These are phyloP conservation scores for Cylindrotheca closterium DNA, from an alignment of 108 stramenopile species.

Conservation along the genomic window DNA sequence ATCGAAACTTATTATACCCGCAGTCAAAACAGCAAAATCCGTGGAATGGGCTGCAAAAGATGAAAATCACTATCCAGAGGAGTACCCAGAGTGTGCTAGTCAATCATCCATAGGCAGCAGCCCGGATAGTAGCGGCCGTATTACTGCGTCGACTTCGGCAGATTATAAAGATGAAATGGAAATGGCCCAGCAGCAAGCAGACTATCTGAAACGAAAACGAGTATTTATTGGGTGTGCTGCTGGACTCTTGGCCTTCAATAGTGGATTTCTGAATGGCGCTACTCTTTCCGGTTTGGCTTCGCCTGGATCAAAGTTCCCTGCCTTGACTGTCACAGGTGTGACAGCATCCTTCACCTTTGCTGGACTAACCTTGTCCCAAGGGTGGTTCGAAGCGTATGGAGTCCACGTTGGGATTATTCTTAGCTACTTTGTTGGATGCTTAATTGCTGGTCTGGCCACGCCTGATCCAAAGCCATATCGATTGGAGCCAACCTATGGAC, in stretches of 20 bases:
- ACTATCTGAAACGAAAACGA: background rate
- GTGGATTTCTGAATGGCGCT: constrained; percentile 9
- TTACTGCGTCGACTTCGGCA: too few species aligned
- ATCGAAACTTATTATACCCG: too few species aligned
- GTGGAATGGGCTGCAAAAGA: too few species aligned
- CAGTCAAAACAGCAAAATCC: too few species aligned
- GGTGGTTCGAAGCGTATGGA: constrained; percentile 9
- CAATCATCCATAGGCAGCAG: too few species aligned
- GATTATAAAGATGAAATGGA: background rate
- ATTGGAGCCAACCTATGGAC: constrained; percentile 44
- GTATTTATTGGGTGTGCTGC: constrained; percentile 5
- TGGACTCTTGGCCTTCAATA: constrained; percentile 1
- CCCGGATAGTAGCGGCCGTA: too few species aligned
- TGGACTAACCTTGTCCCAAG: constrained; percentile 20
- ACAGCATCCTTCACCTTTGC: constrained; percentile 33
- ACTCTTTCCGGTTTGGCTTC: constrained; percentile 1
- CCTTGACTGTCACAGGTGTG: constrained; percentile 19
- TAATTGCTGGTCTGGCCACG: constrained; percentile 30
- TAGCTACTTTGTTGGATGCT: constrained; percentile 31
- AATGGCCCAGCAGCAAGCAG: background rate
- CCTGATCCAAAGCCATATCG: constrained; percentile 35
- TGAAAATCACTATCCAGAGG: too few species aligned
- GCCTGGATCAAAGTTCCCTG: background rate
- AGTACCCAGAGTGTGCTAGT: too few species aligned
- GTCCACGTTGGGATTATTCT: constrained; percentile 25